Conservation (phyloP, 768 basidiomycete genomes). For the Psilocybe cubensis region DNA sequence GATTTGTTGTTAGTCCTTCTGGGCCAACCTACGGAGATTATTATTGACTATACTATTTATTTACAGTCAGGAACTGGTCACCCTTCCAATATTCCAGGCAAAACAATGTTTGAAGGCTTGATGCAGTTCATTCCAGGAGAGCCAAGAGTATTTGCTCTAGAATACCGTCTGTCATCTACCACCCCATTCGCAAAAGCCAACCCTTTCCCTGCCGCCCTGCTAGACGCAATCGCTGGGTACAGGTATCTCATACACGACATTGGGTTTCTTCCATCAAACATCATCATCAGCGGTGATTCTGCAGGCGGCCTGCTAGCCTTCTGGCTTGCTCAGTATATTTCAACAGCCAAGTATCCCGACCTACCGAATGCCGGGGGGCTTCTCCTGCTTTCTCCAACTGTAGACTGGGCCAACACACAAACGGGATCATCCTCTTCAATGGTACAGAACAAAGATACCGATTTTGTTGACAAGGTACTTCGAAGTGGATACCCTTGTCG, state of each 20-base stretch:
- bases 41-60: background rate
- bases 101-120: slow-evolving; percentile 1
- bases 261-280: background rate
- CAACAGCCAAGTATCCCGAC: background rate
- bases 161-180: slow-evolving; percentile 5
- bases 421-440: background rate
- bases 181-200: slow-evolving; percentile 1
- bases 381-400: slow-evolving; percentile 3
- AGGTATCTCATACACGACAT: slow-evolving; percentile 2
- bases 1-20: slow-evolving; percentile 1
- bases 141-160: slow-evolving; percentile 4
- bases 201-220: slow-evolving; percentile 9
- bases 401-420: background rate
- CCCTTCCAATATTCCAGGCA: background rate
- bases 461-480: background rate
- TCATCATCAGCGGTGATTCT: slow-evolving; percentile 9
- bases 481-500: background rate
- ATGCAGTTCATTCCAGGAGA: background rate
- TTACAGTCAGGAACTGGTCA: slow-evolving; percentile 1
- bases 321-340: slow-evolving; percentile 3
- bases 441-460: background rate
- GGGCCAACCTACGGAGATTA: background rate
- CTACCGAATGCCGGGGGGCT: slow-evolving; percentile 1
- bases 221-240: slow-evolving; percentile 10
- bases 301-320: slow-evolving; percentile 6